Evolutionary conservation across 2,329 filamentous ascomycete species (phyloP), one percentile per base, ranked within the genome.

Genomic region (Cercospora nicotianae): DNA sequence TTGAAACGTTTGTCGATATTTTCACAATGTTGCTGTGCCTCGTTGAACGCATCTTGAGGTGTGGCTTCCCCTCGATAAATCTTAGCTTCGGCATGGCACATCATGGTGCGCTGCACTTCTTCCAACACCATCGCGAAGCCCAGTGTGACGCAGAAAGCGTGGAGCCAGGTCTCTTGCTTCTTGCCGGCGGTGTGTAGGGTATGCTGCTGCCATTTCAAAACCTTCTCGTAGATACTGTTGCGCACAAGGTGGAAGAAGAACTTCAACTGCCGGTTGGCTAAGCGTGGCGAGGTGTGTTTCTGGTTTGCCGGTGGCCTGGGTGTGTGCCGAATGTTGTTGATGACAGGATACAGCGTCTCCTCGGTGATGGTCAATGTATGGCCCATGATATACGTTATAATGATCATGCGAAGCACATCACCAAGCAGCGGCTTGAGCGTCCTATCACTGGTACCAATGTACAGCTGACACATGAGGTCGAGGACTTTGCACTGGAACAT

Each of bases 221-320:
- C 78, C 7, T 77, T 76, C 20, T 77, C 73, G 71, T 82, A 80
- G 60, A 81, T 81, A 16, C 76, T 72, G 31, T 77, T 77, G 63
- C 83, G 82, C 16, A 84, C 75, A 23, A 79, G 72, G 13, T 75
- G 75, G 75, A 83, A 84, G 76, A 83, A 83, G 77, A 82, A 83
- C 69, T 85, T 85, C 16, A 85, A 77, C 68, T 85, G 83, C 13
- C 81, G 79, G 64, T 82, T 83, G 12, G 82, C 82, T 71, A 85
- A 80, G 63, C 81, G 79, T 2, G 83, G 82, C 0, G 77, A 78
- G 23, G 73, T 75, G 64, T 72, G 71, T 2, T 69, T 65, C 3
- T 67, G 69, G 42, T 60, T 51, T 4, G 74, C 67, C 28, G 72
- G 69, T 7, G 73, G 76, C 23, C 74, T 75, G n/a, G 71, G 69